Evolutionary conservation across 2,329 filamentous ascomycete genomes (phyloP), one percentile per base, ranked within the genome.

Genomic region (Microsporum ferrugineum): DNA sequence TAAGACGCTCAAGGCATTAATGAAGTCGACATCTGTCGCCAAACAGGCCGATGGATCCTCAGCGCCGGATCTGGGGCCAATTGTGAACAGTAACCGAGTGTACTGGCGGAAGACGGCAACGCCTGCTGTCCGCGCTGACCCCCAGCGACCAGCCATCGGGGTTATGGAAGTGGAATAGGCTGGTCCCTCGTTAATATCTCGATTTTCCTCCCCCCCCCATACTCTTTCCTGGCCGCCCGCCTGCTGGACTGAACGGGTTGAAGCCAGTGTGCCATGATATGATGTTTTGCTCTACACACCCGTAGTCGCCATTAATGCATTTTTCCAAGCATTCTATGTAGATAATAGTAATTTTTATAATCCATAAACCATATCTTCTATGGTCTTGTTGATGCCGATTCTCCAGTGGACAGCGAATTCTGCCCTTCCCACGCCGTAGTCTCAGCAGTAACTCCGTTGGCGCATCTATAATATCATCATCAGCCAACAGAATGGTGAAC

Each of bases 51-150:
- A 47, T 12, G 55, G 58, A 4, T 17, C 41, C 23, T 23, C 66
- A 64, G 70, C 70, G 58, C 66, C 75, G 17, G 77, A 78, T 61
- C 63, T 80, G 60, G 77, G 77, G 3, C 78, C 78, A 8, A 76
- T 78, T 58, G 83, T 86, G 58, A 86, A 86, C 66, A 82, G 83
- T 62, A 82, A 86, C 63, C 78, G 80, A 66, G 76, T 77, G 47
- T 80, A 80, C 65, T 85, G 82, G 80, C 78, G 82, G 62, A 78
- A 78, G 61, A 73, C 71, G 34, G 67, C 70, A 59, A 72, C 71
- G 62, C 49, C 49, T 3, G 27, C 12, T 34, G 14, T 27, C 49
- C 49, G 31, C 10, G 2, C 49, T 31, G 49, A 53, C 12, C 12
- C 29, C 3, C 49, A 53, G 29, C 49, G 49, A 8, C 33, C 29